Conservation (phyloP, 192 early-diverging fungal species). For the Coemansia sp. region DNA sequence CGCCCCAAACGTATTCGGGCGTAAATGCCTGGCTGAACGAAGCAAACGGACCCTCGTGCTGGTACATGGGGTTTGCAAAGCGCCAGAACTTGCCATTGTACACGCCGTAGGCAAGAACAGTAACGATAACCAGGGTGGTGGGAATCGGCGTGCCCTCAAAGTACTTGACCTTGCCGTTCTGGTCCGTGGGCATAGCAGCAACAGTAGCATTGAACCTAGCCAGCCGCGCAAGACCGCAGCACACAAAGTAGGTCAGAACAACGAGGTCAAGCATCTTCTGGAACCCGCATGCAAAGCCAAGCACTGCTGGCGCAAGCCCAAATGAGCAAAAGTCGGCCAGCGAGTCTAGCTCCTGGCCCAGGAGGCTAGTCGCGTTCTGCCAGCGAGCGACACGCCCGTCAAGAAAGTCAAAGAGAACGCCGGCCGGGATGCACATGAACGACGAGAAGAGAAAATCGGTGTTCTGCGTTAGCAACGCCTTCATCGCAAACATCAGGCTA, state of each 20-base stretch:
- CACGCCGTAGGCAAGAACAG: slow-evolving; percentile 64
- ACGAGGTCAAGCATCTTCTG: slow-evolving; percentile 77
- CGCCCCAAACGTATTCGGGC: slow-evolving; percentile 59
- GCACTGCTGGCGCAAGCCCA: slow-evolving; percentile 80
- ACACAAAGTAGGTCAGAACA: slow-evolving; percentile 82
- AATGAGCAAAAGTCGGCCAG: slow-evolving; percentile 80
- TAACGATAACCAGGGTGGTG: slow-evolving; percentile 69
- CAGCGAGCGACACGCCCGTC: slow-evolving; percentile 84
- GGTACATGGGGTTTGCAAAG: slow-evolving; percentile 44
- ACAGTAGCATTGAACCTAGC: slow-evolving; percentile 91
- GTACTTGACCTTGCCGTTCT: slow-evolving; percentile 74
- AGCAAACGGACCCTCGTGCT: slow-evolving; percentile 54
- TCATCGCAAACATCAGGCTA: slow-evolving; percentile 73
- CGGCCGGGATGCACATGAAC: slow-evolving; percentile 68
- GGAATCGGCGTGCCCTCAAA: slow-evolving; percentile 95
- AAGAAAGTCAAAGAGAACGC: slow-evolving; percentile 71
- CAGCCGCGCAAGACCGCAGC: slow-evolving; percentile 80
- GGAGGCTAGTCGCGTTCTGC: slow-evolving; percentile 66
- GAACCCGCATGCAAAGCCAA: slow-evolving; percentile 84
- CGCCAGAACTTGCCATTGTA: slow-evolving; percentile 55
- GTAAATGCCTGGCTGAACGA: slow-evolving; percentile 58
- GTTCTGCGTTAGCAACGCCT: slow-evolving; percentile 66
- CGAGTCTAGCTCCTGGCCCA: slow-evolving; percentile 90
- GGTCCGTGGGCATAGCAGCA: slow-evolving; percentile 70
- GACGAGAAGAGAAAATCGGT: slow-evolving; percentile 61